Base-by-base conservation (phyloP, 106 monocot genomes). In the Dendrobium officinale region DNA sequence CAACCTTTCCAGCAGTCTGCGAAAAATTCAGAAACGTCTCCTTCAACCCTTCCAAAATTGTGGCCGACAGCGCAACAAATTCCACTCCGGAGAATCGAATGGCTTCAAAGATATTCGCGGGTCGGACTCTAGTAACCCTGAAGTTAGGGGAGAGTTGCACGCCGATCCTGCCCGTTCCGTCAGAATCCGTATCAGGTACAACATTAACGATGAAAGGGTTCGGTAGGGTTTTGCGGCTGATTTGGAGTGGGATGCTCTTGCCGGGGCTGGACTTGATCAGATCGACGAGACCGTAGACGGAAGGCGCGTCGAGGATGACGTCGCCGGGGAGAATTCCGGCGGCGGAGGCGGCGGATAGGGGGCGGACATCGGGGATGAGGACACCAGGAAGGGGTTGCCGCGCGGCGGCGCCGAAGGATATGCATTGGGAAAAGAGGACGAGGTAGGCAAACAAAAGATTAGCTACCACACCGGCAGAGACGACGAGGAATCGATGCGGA, bases 1-100 rank as follows among this genome's bases (percentile, higher is more conserved):
- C 94, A 0, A 97, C 94, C 86, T 94, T 97, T 67, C 81, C 86
- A 0, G 89, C 97, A 1, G 97, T 78, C 85, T 96, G 88, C 0
- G 97, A 92, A 66, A 96, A 92, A 79, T 97, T 94, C 33, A 92
- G n/a, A 42, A 97, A 87, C 0, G 97, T 97, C 79, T 92, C 90
- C 84, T 92, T 94, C 67, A 97, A 45, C 8, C 97, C 94, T 20
- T 94, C 97, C 16, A 97, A 55, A 4, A 97, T 90, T 0, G 89
- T 86, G 5, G 37, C 64, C 0, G 85, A 80, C 74, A 97, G 77
- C 0, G 80, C 85, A 61, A 67, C 42, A 67, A 92, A 96, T 66
- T 96, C 96, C 82, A 66, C 88, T 7, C 82, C 77, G 6, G 97
- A 79, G 43, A 91, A 86, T 2, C 11, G 31, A 6, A 80, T 48